These are phyloP conservation scores for Colletotrichum graminicola DNA, from an alignment of 2,329 filamentous ascomycete genomes.

Conservation along the genomic window DNA sequence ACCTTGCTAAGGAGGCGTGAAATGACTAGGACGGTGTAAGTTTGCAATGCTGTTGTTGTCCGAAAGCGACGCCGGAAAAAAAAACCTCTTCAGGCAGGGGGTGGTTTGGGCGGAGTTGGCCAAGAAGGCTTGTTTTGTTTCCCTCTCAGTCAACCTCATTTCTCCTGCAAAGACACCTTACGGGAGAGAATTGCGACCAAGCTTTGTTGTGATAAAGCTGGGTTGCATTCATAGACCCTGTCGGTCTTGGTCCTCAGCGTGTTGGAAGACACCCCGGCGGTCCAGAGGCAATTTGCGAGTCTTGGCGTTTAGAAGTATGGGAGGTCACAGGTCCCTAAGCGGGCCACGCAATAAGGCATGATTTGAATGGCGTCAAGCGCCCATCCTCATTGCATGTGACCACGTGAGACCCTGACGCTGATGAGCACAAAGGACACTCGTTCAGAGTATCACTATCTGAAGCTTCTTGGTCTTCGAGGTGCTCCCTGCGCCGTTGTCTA, in stretches of 20 bases:
- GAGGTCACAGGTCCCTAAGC: neutral
- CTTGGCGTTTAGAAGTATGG: conserved; percentile 17
- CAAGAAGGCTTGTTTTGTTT: neutral
- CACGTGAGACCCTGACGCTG: conserved; percentile 5
- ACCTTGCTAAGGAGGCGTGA: neutral
- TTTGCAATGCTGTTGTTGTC: neutral
- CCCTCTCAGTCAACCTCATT: neutral
- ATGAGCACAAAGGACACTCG: conserved; percentile 3
- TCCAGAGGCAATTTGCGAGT: neutral
- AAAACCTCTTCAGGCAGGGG: neutral
- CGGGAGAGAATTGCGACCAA: neutral
- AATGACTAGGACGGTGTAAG: neutral
- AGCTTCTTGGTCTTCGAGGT: neutral
- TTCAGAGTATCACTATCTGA: conserved; percentile 22
- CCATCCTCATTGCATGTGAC: neutral
- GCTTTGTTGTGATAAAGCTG: neutral
- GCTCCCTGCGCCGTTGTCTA: neutral
- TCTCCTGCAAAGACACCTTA: neutral
- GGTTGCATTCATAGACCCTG: neutral
- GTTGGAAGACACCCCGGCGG: conserved; percentile 1
- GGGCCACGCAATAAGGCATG: conserved; percentile 11
- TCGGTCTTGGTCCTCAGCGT: conserved; percentile 12
- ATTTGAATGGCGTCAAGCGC: conserved; percentile 28
- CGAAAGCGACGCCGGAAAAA: neutral
- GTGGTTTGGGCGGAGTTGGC: neutral